Evolutionary conservation across 768 basidiomycete genomes (phyloP), one percentile per base, ranked within the genome.

Genomic region (Amyloporia xantha): DNA sequence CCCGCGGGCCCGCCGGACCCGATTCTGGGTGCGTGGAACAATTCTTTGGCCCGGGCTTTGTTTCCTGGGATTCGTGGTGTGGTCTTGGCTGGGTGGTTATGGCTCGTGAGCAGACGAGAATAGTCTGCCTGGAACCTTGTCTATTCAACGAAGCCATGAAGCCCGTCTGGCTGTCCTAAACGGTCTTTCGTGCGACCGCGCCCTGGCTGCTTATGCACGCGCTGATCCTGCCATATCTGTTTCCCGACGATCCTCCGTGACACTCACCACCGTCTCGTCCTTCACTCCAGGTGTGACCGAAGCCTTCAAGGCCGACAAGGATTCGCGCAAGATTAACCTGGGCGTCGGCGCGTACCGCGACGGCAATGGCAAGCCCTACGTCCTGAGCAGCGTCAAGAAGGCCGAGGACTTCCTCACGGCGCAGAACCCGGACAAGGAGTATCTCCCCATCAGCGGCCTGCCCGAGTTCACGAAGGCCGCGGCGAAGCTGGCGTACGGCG

Each of bases 341-440:
- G 96, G 96, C 62, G 96, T 97, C 56, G 96, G 96, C 60, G 90
- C 91, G 39, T 97, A 93, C 76, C 81, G 96, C 52, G 93, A 99
- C 59, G 90, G 82, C 55, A 75, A 85, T 47, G 96, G 96, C 48
- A 97, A 96, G 71, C 95, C 95, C 4, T 98, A 93, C 65, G 83
- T 99, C 48, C 74, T 99, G 49, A 83, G 77, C 40, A 82, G 84
- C 37, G 96, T 99, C 30, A 82, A 86, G 67, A 91, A 91, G 87
- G 91, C 91, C 13, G 91, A 95, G 66, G 79, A 84, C 54, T 65
- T 81, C 50, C 63, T 97, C 42, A 71, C 74, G 39, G 68, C 77
- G 40, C 74, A 79, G 50, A 75, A 78, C 49, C 74, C 77, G 33
- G 91, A 94, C 79, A 95, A 98, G 71, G 95, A 98, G 66, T 98